Base-by-base conservation (phyloP, 192 early-diverging fungal species). In the Mortierella claussenii region DNA sequence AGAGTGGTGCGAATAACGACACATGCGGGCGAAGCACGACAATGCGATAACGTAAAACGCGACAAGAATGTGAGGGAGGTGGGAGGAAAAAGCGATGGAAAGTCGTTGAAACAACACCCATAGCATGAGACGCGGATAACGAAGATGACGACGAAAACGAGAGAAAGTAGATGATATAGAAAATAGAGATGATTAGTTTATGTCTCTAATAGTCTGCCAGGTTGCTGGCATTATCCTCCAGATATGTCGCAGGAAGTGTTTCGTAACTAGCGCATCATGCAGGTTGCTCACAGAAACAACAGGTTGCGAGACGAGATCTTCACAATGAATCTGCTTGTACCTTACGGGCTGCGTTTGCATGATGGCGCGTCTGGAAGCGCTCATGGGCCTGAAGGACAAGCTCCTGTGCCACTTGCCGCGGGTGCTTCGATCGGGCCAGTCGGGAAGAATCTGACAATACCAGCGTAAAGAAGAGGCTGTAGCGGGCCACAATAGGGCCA, bases 391-490 rank as follows among this genome's bases (percentile, higher is more conserved):
- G 1, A 15, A 43, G 50, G 21, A 76, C 46, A 17, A 60, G 48
- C n/a, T 55, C 57, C 4, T 56, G 63, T 21, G 55, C 64, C 0
- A 21, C 32, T 34, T 66, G 49, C 1, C 37, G 52, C 4, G 71
- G 57, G 33, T 56, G 52, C 37, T 55, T 65, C 9, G 71, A 59
- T 32, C 26, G 63, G 6, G 62, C 49, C 13, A 76, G 0, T 15
- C 27, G 50, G 40, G 71, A 76, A 24, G 71, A 67, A 55, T 76
- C 71, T 37, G 65, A 66, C 26, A 61, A 42, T 27, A 33, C 71
- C 4, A 76, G 36, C 2, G 63, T 61, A 48, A 66, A 76, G 36
- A 76, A 76, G 33, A 76, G 63, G 63, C 71, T 65, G 71, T 76
- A 76, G 33, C 71, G 71, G 36, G 63, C 62, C 32, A 65, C 57